phyloP scores from a whole-genome alignment of 495 filamentous ascomycete species.

The Podospora tetraspora region DNA sequence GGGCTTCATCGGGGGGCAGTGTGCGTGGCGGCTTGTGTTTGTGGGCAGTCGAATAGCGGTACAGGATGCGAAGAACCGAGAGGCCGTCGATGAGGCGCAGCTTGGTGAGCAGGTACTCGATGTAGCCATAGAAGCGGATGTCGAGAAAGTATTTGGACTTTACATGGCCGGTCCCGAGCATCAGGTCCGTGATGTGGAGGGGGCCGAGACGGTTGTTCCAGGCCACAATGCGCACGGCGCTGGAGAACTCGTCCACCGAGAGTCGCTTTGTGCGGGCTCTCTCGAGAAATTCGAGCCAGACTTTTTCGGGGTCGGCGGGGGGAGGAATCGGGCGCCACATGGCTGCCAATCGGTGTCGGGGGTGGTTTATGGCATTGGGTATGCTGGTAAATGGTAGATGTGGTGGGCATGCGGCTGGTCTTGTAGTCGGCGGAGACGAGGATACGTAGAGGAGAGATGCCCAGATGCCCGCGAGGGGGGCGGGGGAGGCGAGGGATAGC shows the following conservation, averaged over 20 bases:
- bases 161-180: slow-evolving; percentile 48
- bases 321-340: slow-evolving; percentile 16
- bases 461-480: neutral
- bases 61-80: slow-evolving; percentile 53
- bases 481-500: neutral
- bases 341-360: slow-evolving; percentile 14
- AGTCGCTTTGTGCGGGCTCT: slow-evolving; percentile 44
- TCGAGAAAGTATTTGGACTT: slow-evolving; percentile 52
- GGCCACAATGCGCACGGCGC: slow-evolving; percentile 35
- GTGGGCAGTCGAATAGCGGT: slow-evolving; percentile 54
- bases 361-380: neutral
- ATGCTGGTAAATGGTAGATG: neutral
- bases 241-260: slow-evolving; percentile 42
- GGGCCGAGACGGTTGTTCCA: slow-evolving; percentile 42
- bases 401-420: neutral
- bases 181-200: slow-evolving; percentile 50
- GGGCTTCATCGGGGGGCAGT: slow-evolving; percentile 17
- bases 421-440: neutral
- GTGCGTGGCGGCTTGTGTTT: slow-evolving; percentile 10
- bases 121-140: slow-evolving; percentile 58
- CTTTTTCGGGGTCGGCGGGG: slow-evolving; percentile 23
- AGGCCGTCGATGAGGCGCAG: slow-evolving; percentile 49
- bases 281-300: slow-evolving; percentile 47
- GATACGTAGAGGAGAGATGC: neutral
- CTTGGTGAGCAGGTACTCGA: slow-evolving; percentile 52